phyloP scores from a whole-genome alignment of 805 yeast species.

The Saccharomycopsis malanga region DNA sequence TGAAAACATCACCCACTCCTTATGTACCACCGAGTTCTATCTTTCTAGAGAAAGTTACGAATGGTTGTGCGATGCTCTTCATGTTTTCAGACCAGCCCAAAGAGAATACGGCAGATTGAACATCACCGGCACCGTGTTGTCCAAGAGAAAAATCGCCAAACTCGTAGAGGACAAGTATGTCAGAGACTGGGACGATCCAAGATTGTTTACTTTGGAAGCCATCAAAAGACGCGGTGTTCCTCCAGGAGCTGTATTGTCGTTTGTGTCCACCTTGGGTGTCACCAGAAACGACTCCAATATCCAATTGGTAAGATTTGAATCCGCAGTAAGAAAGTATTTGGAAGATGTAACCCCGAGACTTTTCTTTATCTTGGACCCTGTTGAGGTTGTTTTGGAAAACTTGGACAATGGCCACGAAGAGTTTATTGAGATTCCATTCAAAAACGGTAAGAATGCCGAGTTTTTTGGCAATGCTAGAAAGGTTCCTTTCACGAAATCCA shows the following conservation, averaged over 20 bases:
- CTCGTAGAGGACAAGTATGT: slow-evolving; percentile 76
- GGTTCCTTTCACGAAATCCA: slow-evolving; percentile 66
- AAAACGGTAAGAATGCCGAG: slow-evolving; percentile 67
- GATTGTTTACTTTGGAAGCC: slow-evolving; percentile 90
- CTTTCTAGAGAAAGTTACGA: slow-evolving; percentile 92
- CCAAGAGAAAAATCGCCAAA: slow-evolving; percentile 93
- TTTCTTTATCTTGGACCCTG: slow-evolving; percentile 87
- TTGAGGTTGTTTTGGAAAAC: slow-evolving; percentile 77
- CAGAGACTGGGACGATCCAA: slow-evolving; percentile 98
- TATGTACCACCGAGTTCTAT: slow-evolving; percentile 94
- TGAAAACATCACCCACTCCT: slow-evolving; percentile 91
- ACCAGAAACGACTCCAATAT: slow-evolving; percentile 90
- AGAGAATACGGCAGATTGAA: slow-evolving; percentile 97
- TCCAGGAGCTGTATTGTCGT: slow-evolving; percentile 92
- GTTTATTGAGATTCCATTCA: slow-evolving; percentile 72
- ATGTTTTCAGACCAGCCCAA: slow-evolving; percentile 96
- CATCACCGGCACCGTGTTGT: slow-evolving; percentile 87
- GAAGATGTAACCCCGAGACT: slow-evolving; percentile 91
- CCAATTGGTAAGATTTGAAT: slow-evolving; percentile 84
- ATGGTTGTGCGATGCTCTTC: slow-evolving; percentile 94
- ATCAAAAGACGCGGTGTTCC: slow-evolving; percentile 97
- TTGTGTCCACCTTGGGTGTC: slow-evolving; percentile 93
- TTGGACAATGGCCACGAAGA: slow-evolving; percentile 69
- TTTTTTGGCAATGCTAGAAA: slow-evolving; percentile 58
- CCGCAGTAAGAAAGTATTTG: slow-evolving; percentile 77